Conservation (phyloP, 1,139 yeast species). For the Lodderomyces jiufengensis region DNA sequence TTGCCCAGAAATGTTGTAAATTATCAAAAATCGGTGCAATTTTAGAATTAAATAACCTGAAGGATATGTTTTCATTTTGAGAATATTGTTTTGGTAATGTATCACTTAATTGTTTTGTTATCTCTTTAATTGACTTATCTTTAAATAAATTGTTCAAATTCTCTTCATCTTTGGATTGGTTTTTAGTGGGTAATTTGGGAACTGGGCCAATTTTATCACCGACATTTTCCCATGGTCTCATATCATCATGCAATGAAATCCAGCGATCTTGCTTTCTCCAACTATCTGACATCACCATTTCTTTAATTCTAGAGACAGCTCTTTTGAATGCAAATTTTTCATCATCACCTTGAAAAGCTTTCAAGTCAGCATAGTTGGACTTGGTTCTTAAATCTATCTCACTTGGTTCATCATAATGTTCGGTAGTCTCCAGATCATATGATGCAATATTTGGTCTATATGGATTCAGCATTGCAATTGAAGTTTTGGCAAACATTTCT, state of each 20-base stretch:
- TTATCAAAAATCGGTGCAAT: slow-evolving; percentile 48
- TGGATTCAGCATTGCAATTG: slow-evolving; percentile 57
- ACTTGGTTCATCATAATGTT: slow-evolving; percentile 26
- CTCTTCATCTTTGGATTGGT: background rate
- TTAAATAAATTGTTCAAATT: slow-evolving; percentile 6
- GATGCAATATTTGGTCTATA: slow-evolving; percentile 68
- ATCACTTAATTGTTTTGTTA: slow-evolving; percentile 13
- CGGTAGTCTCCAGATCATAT: slow-evolving; percentile 46
- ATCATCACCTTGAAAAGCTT: slow-evolving; percentile 73
- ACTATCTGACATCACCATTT: slow-evolving; percentile 55
- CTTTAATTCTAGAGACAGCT: slow-evolving; percentile 65
- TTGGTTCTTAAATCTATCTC: slow-evolving; percentile 15
- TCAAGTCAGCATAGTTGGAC: slow-evolving; percentile 30
- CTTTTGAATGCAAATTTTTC: slow-evolving; percentile 72
- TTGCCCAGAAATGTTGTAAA: slow-evolving; percentile 59
- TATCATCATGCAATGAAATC: slow-evolving; percentile 50
- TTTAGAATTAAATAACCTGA: slow-evolving; percentile 24
- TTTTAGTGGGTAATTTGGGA: background rate
- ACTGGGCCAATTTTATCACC: background rate
- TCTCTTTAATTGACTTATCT: slow-evolving; percentile 11
- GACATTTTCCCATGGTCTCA: slow-evolving; percentile 60
- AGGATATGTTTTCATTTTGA: slow-evolving; percentile 21
- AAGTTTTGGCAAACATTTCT: slow-evolving; percentile 66
- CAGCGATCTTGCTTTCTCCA: slow-evolving; percentile 52
- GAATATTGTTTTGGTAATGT: slow-evolving; percentile 27